These are phyloP conservation scores for Halophytophthora polymorphica DNA, from an alignment of 352 stramenopile species.

Conservation along the genomic window DNA sequence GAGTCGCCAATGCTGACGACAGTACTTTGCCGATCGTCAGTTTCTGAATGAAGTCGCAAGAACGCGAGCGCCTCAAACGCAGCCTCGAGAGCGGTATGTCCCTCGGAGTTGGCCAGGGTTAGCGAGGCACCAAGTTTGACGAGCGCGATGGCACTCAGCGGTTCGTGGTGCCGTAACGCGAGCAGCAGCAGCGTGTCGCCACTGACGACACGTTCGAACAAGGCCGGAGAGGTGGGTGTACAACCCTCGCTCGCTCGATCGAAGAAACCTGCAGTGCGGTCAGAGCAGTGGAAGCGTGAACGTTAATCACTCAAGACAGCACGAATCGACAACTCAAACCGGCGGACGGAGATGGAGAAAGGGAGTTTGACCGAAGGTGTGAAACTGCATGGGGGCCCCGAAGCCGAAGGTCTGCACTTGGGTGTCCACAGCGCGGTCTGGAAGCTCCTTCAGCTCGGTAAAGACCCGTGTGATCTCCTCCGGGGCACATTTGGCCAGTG, in stretches of 20 bases:
- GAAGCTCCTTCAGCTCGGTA: slow-evolving; percentile 24
- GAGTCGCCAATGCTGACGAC: neutral
- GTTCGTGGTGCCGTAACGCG: slow-evolving; percentile 41
- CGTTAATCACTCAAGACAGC: neutral
- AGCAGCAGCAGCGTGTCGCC: slow-evolving; percentile 59
- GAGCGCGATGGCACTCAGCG: slow-evolving; percentile 28
- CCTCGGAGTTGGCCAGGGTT: slow-evolving; percentile 18
- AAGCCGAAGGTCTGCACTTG: slow-evolving; percentile 39
- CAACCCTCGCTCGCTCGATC: slow-evolving; percentile 11
- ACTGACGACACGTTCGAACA: slow-evolving; percentile 36
- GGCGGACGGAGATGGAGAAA: neutral
- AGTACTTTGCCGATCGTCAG: slow-evolving; percentile 1
- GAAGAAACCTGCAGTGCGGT: slow-evolving; percentile 45
- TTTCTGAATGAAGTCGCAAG: slow-evolving; percentile 22
- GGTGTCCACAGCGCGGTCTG: slow-evolving; percentile 27
- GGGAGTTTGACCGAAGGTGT: slow-evolving; percentile 37
- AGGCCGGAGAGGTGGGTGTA: slow-evolving; percentile 4
- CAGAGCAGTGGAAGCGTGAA: neutral
- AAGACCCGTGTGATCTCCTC: slow-evolving; percentile 39
- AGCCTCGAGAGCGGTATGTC: slow-evolving; percentile 33
- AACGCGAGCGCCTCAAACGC: slow-evolving; percentile 31
- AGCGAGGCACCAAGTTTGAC: slow-evolving; percentile 32
- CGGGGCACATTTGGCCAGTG: slow-evolving; percentile 28
- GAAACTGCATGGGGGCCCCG: slow-evolving; percentile 46
- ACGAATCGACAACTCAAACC: neutral